These are phyloP conservation scores for Penicillium crystallinum DNA, from an alignment of 495 filamentous ascomycete species.

Conservation along the genomic window DNA sequence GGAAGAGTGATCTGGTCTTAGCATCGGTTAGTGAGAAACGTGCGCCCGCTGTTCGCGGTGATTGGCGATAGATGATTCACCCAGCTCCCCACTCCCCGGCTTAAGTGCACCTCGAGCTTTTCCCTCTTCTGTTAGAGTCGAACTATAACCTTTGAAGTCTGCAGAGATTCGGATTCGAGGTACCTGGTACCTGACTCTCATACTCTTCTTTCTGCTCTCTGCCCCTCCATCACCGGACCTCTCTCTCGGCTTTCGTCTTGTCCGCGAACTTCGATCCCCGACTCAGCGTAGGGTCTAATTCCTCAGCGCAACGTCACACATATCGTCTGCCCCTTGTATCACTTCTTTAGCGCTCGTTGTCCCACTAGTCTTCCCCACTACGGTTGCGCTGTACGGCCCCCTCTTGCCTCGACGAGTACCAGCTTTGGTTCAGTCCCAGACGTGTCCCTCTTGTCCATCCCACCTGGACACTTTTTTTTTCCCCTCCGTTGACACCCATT, in stretches of 20 bases:
- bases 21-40: conserved; percentile 12
- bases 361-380: conserved; percentile 24
- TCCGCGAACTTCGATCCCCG: not conserved
- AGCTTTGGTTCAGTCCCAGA: not conserved
- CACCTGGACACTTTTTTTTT: conserved; percentile 3
- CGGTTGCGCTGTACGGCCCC: conserved; percentile 10
- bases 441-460: not conserved
- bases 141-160: conserved; percentile 2
- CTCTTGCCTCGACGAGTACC: conserved; percentile 9
- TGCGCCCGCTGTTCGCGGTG: conserved; percentile 17
- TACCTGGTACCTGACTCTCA: not conserved
- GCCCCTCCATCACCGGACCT: not conserved
- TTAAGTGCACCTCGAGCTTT: conserved; percentile 17
- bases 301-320: conserved; percentile 3
- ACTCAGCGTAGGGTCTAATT: not conserved
- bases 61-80: conserved; percentile 16
- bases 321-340: conserved; percentile 12
- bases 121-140: not conserved
- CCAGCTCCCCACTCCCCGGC: conserved; percentile 16
- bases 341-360: conserved; percentile 10
- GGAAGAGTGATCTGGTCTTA: not conserved
- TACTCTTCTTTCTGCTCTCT: not conserved
- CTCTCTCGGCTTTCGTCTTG: not conserved
- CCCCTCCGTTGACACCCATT: conserved; percentile 1
- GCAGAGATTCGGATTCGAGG: not conserved